A percentile compares a stretch with the other conserved stretches of the same genome.
Evolutionary conservation across 2,329 filamentous ascomycete genomes (phyloP).

Genomic region (Fusarium scirpi): DNA sequence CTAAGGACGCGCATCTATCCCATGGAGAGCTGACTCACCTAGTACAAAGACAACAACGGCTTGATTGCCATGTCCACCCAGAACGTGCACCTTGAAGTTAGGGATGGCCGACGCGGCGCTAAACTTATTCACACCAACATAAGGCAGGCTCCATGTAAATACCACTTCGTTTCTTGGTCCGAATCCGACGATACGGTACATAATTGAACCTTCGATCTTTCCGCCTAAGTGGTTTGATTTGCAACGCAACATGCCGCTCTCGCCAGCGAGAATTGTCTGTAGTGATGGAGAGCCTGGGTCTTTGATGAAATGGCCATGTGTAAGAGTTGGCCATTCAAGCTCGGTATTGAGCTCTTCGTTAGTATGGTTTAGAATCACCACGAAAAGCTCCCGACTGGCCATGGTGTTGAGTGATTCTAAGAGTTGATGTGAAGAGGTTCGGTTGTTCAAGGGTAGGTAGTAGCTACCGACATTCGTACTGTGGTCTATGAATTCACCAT

Average conservation of each 20-base stretch:
- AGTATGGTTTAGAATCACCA: constrained; percentile 28
- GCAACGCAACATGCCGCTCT: constrained; percentile 27
- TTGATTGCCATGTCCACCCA: constrained; percentile 13
- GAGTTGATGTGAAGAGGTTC: too few species aligned
- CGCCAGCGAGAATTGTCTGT: constrained; percentile 9
- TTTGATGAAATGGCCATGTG: neutral
- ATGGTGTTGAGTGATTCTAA: neutral
- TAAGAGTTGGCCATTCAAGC: neutral
- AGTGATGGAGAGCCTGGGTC: neutral
- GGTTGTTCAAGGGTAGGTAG: too few species aligned
- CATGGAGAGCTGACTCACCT: constrained; percentile 8
- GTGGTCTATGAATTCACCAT: too few species aligned
- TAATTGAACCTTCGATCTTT: constrained; percentile 12
- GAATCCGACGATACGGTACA: constrained; percentile 10
- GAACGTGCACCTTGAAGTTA: constrained; percentile 1
- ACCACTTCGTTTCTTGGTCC: neutral
- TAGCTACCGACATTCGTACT: too few species aligned
- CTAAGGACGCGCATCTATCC: too few species aligned
- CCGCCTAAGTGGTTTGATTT: constrained; percentile 12
- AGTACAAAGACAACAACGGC: constrained; percentile 27
- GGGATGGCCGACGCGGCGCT: neutral
- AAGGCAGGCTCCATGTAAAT: constrained; percentile 11
- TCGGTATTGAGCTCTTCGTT: constrained; percentile 28
- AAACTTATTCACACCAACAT: constrained; percentile 11
- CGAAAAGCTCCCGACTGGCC: constrained; percentile 13